These are phyloP conservation scores for Dendrothele bispora DNA, from an alignment of 768 basidiomycete genomes.

Conservation along the genomic window DNA sequence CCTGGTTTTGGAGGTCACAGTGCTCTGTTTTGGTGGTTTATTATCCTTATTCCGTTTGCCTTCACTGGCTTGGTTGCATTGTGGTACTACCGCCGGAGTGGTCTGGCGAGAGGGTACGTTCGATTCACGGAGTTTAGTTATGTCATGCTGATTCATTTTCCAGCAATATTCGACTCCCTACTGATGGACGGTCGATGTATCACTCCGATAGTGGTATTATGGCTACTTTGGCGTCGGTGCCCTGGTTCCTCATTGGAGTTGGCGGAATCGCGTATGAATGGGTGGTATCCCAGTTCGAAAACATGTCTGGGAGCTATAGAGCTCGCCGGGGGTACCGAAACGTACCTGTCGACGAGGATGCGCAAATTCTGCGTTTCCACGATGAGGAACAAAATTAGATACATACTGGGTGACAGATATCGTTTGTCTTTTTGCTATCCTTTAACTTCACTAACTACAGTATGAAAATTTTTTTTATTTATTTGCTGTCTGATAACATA, in stretches of 20 bases:
- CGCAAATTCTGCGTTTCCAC: slow-evolving; percentile 81
- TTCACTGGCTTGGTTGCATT: slow-evolving; percentile 76
- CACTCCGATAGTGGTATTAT: slow-evolving; percentile 48
- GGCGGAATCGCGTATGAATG: slow-evolving; percentile 73
- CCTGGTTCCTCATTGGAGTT: slow-evolving; percentile 86
- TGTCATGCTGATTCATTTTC: slow-evolving; percentile 12
- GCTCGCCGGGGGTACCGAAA: slow-evolving; percentile 71
- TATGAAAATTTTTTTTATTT: no score
- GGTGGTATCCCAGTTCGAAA: slow-evolving; percentile 48
- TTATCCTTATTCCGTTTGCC: slow-evolving; percentile 73
- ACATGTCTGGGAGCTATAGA: slow-evolving; percentile 35
- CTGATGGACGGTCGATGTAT: slow-evolving; percentile 35
- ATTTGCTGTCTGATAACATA: no score
- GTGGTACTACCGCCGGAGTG: slow-evolving; percentile 80
- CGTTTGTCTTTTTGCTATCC: no score
- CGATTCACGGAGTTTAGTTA: slow-evolving; percentile 5
- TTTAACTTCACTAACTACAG: no score
- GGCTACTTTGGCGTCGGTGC: slow-evolving; percentile 81
- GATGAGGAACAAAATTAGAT: slow-evolving; percentile 60
- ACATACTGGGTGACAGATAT: no score
- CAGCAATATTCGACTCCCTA: slow-evolving; percentile 80
- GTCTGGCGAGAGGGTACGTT: slow-evolving; percentile 72
- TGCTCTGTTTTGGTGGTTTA: slow-evolving; percentile 80
- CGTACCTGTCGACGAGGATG: slow-evolving; percentile 84
- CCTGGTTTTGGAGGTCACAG: slow-evolving; percentile 78